These are phyloP conservation scores for Sarcocystis neurona DNA, from an alignment of 169 alveolate species.

Conservation along the genomic window DNA sequence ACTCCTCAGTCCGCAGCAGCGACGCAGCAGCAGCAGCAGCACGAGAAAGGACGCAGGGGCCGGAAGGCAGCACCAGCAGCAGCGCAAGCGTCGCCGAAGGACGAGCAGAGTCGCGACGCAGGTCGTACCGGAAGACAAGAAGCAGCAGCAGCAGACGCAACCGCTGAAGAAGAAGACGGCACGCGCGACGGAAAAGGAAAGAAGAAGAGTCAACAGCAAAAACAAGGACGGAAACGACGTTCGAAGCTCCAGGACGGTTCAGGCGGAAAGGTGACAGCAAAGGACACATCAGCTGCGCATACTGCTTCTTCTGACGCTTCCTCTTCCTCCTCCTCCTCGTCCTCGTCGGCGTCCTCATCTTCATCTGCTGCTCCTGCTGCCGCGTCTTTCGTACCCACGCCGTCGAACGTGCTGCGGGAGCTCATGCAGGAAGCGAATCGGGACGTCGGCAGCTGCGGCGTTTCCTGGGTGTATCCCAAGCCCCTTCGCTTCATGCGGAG, in stretches of 20 bases:
- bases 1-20: constrained; percentile 25
- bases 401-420: constrained; percentile 68
- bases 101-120: constrained; percentile 51
- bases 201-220: neutral
- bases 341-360: neutral
- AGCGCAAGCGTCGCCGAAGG: constrained; percentile 39
- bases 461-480: constrained; percentile 59
- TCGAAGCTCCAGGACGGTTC: neutral
- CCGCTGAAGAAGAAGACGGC: constrained; percentile 45
- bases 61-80: neutral
- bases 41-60: constrained; percentile 34
- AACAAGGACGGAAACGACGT: neutral
- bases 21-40: constrained; percentile 62
- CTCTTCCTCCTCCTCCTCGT: neutral
- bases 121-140: constrained; percentile 30
- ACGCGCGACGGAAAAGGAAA: neutral
- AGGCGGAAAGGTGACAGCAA: neutral
- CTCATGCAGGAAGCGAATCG: constrained; percentile 68
- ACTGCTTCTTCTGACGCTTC: neutral
- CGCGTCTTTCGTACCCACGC: constrained; percentile 72
- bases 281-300: neutral
- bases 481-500: constrained; percentile 45
- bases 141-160: constrained; percentile 65
- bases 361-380: neutral
- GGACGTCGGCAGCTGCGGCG: constrained; percentile 50